These are phyloP conservation scores for Trypanosomatidae sp. DNA, from an alignment of 208 protist genomes.

Conservation along the genomic window DNA sequence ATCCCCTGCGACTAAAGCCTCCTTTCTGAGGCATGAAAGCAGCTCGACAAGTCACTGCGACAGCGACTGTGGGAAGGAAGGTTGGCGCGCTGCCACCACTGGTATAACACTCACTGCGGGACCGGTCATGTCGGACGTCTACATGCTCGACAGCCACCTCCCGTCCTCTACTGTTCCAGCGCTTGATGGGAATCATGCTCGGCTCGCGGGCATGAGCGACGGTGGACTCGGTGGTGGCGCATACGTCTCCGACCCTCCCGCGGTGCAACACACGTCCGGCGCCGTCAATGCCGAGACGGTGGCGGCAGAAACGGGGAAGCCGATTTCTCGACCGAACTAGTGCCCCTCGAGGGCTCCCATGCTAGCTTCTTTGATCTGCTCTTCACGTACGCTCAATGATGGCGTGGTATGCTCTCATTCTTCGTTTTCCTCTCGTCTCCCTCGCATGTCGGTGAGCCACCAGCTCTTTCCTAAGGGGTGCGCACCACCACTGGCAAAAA, in stretches of 20 bases:
- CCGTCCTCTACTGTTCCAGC: conserved; percentile 12
- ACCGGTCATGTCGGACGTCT: background rate
- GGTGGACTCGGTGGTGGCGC: background rate
- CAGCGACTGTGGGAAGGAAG: background rate
- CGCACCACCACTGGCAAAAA: background rate
- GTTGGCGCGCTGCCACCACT: background rate
- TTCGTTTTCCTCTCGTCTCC: background rate
- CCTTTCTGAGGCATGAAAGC: background rate
- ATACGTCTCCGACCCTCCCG: background rate
- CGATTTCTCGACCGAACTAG: conserved; percentile 32
- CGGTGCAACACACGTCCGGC: background rate
- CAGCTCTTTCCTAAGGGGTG: background rate
- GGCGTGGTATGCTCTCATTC: background rate
- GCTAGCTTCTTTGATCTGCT: background rate
- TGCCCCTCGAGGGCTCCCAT: conserved; percentile 18
- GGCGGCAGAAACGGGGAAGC: background rate
- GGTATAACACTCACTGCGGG: background rate
- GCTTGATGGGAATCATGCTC: background rate
- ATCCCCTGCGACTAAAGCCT: background rate
- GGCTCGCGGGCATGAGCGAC: too few relatives aligned
- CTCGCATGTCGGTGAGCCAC: background rate
- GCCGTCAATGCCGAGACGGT: background rate
- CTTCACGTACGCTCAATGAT: background rate
- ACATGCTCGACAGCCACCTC: conserved; percentile 3
- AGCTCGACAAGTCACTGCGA: background rate